Evolutionary conservation across 441 rosid genomes (phyloP).

Genomic region (Populus tomentosa): DNA sequence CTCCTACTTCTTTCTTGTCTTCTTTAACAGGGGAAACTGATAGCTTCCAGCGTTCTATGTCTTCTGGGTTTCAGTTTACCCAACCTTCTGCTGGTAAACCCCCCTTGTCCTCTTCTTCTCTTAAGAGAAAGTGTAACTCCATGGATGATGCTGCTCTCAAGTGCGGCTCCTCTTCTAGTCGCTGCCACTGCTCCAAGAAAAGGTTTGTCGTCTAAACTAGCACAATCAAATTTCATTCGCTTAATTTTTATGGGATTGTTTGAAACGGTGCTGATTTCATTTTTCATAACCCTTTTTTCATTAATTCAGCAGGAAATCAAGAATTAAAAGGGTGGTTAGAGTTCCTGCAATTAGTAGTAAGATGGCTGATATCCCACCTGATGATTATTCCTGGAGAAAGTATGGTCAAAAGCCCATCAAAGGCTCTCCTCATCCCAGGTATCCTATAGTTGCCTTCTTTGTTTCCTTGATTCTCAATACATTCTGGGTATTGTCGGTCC

Average conservation of each 20-base stretch:
- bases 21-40: constrained; percentile 53
- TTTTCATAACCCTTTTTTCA: background rate
- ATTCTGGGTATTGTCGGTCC: background rate
- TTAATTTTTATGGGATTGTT: background rate
- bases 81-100: constrained; percentile 60
- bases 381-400: constrained; percentile 94
- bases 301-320: constrained; percentile 48
- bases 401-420: constrained; percentile 97
- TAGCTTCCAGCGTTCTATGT: constrained; percentile 28
- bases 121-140: constrained; percentile 69
- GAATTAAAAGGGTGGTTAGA: constrained; percentile 60
- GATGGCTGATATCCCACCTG: constrained; percentile 90
- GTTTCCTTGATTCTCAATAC: background rate
- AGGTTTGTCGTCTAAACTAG: constrained; percentile 37
- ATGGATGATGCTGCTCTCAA: constrained; percentile 45
- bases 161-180: constrained; percentile 52
- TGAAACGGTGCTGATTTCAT: background rate
- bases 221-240: background rate
- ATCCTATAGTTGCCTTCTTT: background rate
- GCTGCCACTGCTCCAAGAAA: constrained; percentile 86
- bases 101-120: too few relatives aligned
- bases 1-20: constrained; percentile 57
- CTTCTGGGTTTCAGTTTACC: constrained; percentile 46
- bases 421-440: constrained; percentile 97
- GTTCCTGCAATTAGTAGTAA: constrained; percentile 86